Percentiles rank a stretch among this genome's conserved stretches.
Evolutionary conservation across 768 basidiomycete genomes (phyloP).

Genomic region (Podaxis carcinomalis): DNA sequence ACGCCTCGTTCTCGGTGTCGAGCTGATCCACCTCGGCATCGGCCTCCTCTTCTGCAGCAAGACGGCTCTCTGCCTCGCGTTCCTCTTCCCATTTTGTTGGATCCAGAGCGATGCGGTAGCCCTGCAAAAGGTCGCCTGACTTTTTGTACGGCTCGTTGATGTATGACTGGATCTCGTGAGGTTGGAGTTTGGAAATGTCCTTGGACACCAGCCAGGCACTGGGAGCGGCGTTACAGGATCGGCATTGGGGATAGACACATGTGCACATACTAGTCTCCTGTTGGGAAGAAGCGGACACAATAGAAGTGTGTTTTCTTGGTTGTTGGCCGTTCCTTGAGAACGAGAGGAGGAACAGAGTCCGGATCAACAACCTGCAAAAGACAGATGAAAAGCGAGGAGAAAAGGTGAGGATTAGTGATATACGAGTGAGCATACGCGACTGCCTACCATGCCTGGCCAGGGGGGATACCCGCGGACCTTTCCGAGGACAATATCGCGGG

Average conservation of each 20-base stretch:
- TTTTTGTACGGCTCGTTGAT: slow-evolving; percentile 76
- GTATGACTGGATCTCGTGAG: slow-evolving; percentile 80
- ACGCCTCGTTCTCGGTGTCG: slow-evolving; percentile 11
- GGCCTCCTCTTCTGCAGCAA: slow-evolving; percentile 30
- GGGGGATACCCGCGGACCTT: slow-evolving; percentile 93
- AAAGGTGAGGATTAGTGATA: slow-evolving; percentile 12
- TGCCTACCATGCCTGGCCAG: slow-evolving; percentile 92
- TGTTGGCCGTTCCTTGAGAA: slow-evolving; percentile 66
- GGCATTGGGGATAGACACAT: slow-evolving; percentile 5
- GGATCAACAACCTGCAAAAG: slow-evolving; percentile 72
- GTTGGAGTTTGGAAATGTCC: slow-evolving; percentile 76
- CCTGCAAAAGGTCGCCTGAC: slow-evolving; percentile 68
- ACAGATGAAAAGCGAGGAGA: slow-evolving; percentile 5
- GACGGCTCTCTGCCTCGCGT: slow-evolving; percentile 29
- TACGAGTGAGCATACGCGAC: slow-evolving; percentile 18
- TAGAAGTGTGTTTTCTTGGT: slow-evolving; percentile 71
- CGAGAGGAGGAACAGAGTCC: slow-evolving; percentile 52
- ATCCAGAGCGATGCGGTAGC: slow-evolving; percentile 69
- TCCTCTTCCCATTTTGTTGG: slow-evolving; percentile 48
- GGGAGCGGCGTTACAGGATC: not conserved
- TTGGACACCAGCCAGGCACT: slow-evolving; percentile 84
- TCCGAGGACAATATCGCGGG: slow-evolving; percentile 84
- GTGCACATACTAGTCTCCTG: slow-evolving; percentile 82
- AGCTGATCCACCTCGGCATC: slow-evolving; percentile 68
- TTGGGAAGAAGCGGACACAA: slow-evolving; percentile 83